Evolutionary conservation across 2,329 filamentous ascomycete genomes (phyloP).

Genomic region (Paraphoma chrysanthemicola): DNA sequence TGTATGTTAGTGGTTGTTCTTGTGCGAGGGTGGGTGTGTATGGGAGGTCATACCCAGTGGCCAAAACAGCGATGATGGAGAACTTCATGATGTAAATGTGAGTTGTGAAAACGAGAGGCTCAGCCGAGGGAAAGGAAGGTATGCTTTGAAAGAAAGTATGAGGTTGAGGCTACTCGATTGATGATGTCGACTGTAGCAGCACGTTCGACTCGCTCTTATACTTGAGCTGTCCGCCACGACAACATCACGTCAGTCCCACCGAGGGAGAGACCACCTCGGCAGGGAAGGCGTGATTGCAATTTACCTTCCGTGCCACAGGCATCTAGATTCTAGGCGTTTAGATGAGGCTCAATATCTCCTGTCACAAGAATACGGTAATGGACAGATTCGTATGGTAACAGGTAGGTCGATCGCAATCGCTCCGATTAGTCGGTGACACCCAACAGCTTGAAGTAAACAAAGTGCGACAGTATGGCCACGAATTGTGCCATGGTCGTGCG

Average conservation of each 20-base stretch:
- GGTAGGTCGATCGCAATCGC: not conserved
- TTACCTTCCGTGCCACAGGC: not conserved
- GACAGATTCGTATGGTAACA: not conserved
- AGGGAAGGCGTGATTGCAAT: not conserved
- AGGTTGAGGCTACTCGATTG: not conserved
- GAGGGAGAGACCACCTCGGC: too few species aligned
- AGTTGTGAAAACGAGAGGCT: not conserved
- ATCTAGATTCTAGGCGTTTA: not conserved
- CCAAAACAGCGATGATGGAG: conserved; percentile 12
- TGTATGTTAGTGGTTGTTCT: not conserved
- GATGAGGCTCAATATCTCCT: conserved; percentile 16
- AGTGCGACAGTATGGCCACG: not conserved
- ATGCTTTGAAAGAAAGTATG: not conserved
- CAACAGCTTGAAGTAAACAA: not conserved
- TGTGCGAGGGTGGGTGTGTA: not conserved
- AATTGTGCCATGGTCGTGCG: not conserved
- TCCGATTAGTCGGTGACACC: not conserved
- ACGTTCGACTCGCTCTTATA: not conserved
- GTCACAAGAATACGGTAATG: not conserved
- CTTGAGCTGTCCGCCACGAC: not conserved
- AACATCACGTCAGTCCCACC: not conserved
- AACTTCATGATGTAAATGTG: conserved; percentile 13
- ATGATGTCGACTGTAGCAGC: not conserved
- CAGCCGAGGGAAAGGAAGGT: not conserved
- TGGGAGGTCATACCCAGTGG: conserved; percentile 9